These are phyloP conservation scores for Metschnikowia gruessii DNA, from an alignment of 805 yeast genomes.

Conservation along the genomic window DNA sequence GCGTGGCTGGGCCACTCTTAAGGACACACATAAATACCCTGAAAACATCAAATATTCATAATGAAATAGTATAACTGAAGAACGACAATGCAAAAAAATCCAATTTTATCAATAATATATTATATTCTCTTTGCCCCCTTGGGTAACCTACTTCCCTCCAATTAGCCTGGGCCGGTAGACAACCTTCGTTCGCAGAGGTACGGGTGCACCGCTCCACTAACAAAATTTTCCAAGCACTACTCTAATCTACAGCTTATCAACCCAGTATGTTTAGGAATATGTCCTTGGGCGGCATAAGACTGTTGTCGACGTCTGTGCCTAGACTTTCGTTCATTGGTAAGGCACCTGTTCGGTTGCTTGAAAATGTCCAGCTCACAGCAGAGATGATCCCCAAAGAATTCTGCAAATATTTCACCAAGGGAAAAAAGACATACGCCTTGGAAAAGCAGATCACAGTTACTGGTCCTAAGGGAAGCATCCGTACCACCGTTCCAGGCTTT, in stretches of 20 bases:
- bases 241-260: background rate
- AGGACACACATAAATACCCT: too few species aligned
- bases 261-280: conserved; percentile 15
- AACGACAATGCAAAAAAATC: too few species aligned
- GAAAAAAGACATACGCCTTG: conserved; percentile 55
- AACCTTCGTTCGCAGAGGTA: conserved; percentile 5
- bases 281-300: conserved; percentile 15
- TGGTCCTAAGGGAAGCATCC: conserved; percentile 77
- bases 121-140: too few species aligned
- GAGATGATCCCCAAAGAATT: conserved; percentile 48
- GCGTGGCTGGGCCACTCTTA: too few species aligned
- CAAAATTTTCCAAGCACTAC: conserved; percentile 4
- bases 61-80: too few species aligned
- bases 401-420: conserved; percentile 64
- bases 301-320: conserved; percentile 12
- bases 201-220: conserved; percentile 5
- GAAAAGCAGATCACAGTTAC: conserved; percentile 56
- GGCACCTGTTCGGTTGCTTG: conserved; percentile 65
- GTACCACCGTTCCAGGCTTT: conserved; percentile 70
- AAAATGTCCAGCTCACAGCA: conserved; percentile 52
- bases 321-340: conserved; percentile 71
- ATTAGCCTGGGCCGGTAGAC: too few species aligned
- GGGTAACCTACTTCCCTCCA: too few species aligned
- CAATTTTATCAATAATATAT: too few species aligned
- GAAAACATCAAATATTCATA: too few species aligned